These are phyloP conservation scores for Citropsis articulata DNA, from an alignment of 345 rosid species.

Conservation along the genomic window DNA sequence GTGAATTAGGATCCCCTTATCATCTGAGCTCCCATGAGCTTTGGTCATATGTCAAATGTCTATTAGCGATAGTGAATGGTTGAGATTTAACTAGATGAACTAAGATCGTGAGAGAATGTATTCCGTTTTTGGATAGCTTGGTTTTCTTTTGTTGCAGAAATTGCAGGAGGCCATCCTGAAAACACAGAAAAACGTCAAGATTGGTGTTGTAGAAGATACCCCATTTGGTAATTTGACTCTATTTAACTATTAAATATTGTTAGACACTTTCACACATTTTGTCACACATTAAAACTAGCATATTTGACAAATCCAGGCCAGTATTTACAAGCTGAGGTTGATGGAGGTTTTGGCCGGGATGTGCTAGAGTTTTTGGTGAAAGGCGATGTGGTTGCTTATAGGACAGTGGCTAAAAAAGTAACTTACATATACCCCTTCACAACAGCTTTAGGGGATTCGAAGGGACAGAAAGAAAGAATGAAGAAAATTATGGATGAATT, in stretches of 20 bases:
- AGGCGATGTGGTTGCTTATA: conserved; percentile 70
- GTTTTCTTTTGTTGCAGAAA: conserved; percentile 37
- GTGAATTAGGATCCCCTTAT: too few relatives aligned
- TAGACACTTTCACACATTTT: not conserved
- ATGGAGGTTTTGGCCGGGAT: conserved; percentile 73
- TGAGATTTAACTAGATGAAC: too few relatives aligned
- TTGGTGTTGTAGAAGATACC: conserved; percentile 54
- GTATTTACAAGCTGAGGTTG: conserved; percentile 75
- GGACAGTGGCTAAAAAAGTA: conserved; percentile 76
- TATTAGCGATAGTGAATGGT: too few relatives aligned
- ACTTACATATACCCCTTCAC: conserved; percentile 91
- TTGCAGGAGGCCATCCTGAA: conserved; percentile 62
- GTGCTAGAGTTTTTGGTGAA: conserved; percentile 78
- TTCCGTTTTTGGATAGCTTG: not conserved
- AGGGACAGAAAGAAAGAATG: conserved; percentile 79
- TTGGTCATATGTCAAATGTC: too few relatives aligned
- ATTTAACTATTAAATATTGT: not conserved
- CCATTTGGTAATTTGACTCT: conserved; percentile 52
- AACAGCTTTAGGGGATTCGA: conserved; percentile 85
- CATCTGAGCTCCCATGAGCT: too few relatives aligned
- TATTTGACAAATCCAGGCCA: conserved; percentile 37
- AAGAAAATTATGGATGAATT: conserved; percentile 58
- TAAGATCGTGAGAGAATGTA: too few relatives aligned
- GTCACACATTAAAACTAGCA: not conserved
- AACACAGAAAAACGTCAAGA: conserved; percentile 69